A percentile compares a stretch with the other conserved stretches of the same genome.
Conservation (phyloP, 192 early-diverging fungal species). For the Podila clonocystis region DNA sequence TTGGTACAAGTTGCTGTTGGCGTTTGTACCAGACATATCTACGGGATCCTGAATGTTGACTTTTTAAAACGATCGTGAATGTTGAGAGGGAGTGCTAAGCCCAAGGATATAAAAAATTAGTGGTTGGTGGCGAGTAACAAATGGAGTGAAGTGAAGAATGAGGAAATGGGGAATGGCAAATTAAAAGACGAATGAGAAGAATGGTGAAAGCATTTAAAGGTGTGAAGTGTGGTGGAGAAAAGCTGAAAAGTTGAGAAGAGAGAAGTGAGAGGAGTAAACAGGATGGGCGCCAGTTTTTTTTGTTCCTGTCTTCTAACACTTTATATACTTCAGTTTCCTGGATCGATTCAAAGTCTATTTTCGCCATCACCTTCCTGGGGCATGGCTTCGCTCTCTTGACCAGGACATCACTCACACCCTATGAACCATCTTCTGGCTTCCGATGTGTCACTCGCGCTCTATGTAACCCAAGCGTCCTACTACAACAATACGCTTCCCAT, state of each 20-base stretch:
- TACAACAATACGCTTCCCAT: too few relatives aligned
- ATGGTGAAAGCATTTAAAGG: background rate
- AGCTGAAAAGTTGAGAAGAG: background rate
- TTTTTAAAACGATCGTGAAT: background rate
- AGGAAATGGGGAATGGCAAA: background rate
- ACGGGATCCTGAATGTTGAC: background rate
- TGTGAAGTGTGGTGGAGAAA: background rate
- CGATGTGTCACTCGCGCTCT: too few relatives aligned
- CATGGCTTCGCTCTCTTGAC: too few relatives aligned
- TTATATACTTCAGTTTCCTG: too few relatives aligned
- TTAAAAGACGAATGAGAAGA: background rate
- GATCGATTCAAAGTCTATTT: too few relatives aligned
- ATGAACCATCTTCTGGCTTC: too few relatives aligned
- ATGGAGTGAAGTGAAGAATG: background rate
- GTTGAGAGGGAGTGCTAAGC: background rate
- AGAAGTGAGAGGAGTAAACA: background rate
- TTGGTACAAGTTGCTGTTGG: background rate
- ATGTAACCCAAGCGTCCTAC: too few relatives aligned
- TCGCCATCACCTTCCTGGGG: too few relatives aligned
- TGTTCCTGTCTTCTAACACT: too few relatives aligned
- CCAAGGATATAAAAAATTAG: background rate
- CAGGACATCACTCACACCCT: too few relatives aligned
- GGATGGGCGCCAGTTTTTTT: background rate
- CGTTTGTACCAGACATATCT: background rate
- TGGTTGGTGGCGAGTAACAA: background rate